Base-by-base conservation (phyloP, 176 grass and related monocot species). In the Carex littledalei region DNA sequence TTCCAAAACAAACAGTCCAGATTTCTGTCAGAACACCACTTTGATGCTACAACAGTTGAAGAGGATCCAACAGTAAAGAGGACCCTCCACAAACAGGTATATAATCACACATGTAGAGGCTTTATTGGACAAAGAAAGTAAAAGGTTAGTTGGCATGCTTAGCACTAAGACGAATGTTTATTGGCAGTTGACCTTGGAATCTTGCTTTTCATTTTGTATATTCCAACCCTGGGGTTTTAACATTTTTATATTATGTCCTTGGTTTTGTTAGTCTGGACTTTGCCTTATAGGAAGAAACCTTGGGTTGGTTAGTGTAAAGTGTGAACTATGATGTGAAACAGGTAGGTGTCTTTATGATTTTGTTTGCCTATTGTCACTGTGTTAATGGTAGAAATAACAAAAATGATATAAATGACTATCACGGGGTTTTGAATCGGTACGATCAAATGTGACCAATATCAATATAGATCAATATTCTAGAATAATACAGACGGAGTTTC, bases 151-250 rank as follows among this genome's bases (percentile, higher is more conserved):
- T 83, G 81, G 81, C 81, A 83, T 69, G 81, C 61, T 83, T 83
- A 83, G 81, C 81, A 68, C 81, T 83, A 83, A 68, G 26, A 67
- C 81, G 24, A 83, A 69, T 83, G 81, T 64, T 83, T 83, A 83
- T 83, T 83, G 81, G 60, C 61, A 67, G 81, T 69, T 83, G 81
- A 83, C 81, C 13, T 69, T 69, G 62, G 61, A 83, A 83, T 83
- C 61, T 67, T 63, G 17, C 58, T 62, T 81, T 81, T 24, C 26
- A 41, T 16, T 47, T 20, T 52, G 8, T 34, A 7, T 24, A 57
- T 8, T 6, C 12, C 16, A 21, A 57, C 13, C 52, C 22, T n/a
- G 6, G 2, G 21, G 57, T 57, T 75, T 8, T 1, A 78, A 32
- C 52, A 78, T 57, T 78, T 56, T 35, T 54, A 9, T 31, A 17